Conservation (phyloP, 2,329 filamentous ascomycete species). For the Talaromyces sp. region DNA sequence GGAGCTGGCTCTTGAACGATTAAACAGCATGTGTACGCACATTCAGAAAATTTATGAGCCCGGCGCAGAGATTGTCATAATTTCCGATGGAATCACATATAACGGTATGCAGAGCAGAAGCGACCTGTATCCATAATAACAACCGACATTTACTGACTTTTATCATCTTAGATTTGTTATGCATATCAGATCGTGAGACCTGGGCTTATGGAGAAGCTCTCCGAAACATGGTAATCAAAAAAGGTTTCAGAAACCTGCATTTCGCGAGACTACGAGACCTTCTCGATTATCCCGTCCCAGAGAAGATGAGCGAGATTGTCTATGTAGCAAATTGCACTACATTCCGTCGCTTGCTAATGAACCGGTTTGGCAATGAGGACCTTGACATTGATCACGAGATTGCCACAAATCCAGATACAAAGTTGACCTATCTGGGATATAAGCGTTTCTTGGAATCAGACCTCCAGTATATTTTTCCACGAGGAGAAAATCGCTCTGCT, state of each 20-base stretch:
- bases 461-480: conserved; percentile 26
- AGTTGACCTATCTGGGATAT: conserved; percentile 54
- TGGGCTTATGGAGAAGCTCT: conserved; percentile 53
- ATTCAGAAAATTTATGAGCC: conserved; percentile 49
- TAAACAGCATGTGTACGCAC: conserved; percentile 49
- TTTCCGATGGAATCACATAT: conserved; percentile 56
- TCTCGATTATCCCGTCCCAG: neutral
- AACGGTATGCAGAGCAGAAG: conserved; percentile 43
- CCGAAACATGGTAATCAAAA: conserved; percentile 36
- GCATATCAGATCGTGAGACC: conserved; percentile 46
- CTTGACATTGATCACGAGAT: conserved; percentile 47
- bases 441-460: conserved; percentile 54
- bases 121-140: neutral
- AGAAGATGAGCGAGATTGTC: conserved; percentile 4
- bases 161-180: conserved; percentile 45
- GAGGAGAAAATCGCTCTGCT: conserved; percentile 1
- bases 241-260: conserved; percentile 44
- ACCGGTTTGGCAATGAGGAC: conserved; percentile 24
- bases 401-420: conserved; percentile 46
- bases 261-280: conserved; percentile 47
- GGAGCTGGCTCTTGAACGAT: conserved; percentile 50
- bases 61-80: conserved; percentile 51
- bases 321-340: conserved; percentile 15
- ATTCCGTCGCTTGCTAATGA: conserved; percentile 12
- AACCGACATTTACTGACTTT: neutral